Base-by-base conservation (phyloP, 1,284 basidiomycete species). In the Kwoniella shivajii region DNA sequence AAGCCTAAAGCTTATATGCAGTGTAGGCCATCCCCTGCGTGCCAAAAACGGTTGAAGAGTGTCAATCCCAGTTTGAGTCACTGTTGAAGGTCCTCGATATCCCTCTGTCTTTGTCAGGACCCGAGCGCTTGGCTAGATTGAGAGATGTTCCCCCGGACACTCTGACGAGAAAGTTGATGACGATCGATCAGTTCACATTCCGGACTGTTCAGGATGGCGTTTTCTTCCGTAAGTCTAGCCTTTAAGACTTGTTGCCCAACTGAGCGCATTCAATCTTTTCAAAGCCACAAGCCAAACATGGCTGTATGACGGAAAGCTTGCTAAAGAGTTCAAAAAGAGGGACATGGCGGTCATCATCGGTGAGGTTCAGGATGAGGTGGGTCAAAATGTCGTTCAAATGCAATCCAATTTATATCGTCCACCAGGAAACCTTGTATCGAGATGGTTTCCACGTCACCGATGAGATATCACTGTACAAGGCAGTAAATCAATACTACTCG, bases 61-160 rank as follows among this genome's bases (percentile, higher is more conserved):
- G 52, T 30, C 67, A 69, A 50, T 47, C 47, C 11, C 63, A 59
- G 29, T 69, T 69, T 41, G 63, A 69, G 48, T 61, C 61, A 1
- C 50, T 69, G 10, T 49, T 48, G 18, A 63, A 56, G 30, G 60
- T 63, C 7, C 59, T 63, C 33, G 63, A 59, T 9, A 63, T 69
- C 41, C 38, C 54, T 1, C 41, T 56, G 7, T 30, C 36, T 10
- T 42, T 64, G 4, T 20, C 22, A 13, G 54, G 57, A 3, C 46
- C 55, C 29, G 65, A 65, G 52, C 67, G 67, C 59, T 60, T 69
- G 57, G 11, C 26, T 11, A 33, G 34, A 42, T 56, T 69, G 20
- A 50, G 67, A 31, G 62, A 48, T 16, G 49, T 69, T 7, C 52
- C 61, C 24, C 55, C 58, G 29, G 54, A 60, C 31, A 47, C 56